These are phyloP conservation scores for Pelargonium australe DNA, from an alignment of 441 rosid species.

Conservation along the genomic window DNA sequence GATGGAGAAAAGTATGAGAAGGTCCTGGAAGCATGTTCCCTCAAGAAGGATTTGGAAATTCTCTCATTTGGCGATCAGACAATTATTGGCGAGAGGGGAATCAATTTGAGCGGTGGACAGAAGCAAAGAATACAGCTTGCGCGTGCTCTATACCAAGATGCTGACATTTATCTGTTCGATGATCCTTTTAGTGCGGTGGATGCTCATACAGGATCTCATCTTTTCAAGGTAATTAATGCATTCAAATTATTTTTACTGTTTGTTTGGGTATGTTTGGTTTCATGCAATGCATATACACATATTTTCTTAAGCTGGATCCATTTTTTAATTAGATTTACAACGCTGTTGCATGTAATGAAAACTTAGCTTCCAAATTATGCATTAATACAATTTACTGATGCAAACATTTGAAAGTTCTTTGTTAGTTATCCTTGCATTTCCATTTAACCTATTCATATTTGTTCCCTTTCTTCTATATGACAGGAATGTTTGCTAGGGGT, in stretches of 20 bases:
- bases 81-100: conserved; percentile 75
- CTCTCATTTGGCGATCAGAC: conserved; percentile 80
- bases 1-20: conserved; percentile 49
- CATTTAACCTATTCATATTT: too few species aligned
- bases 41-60: conserved; percentile 67
- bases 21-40: conserved; percentile 27
- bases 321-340: too few species aligned
- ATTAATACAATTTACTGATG: too few species aligned
- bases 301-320: neutral
- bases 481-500: conserved; percentile 57
- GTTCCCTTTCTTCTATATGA: neutral
- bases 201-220: conserved; percentile 84
- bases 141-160: conserved; percentile 76
- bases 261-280: neutral
- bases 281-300: neutral
- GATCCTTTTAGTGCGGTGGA: conserved; percentile 94
- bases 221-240: conserved; percentile 46
- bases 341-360: neutral
- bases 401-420: too few species aligned
- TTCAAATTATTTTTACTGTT: neutral
- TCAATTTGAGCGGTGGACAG: too few species aligned
- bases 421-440: too few species aligned
- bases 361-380: too few species aligned
- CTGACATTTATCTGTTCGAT: conserved; percentile 71
- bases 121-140: conserved; percentile 79